Conservation (phyloP, 2,329 filamentous ascomycete species). For the Nigrospora sphaerica region DNA sequence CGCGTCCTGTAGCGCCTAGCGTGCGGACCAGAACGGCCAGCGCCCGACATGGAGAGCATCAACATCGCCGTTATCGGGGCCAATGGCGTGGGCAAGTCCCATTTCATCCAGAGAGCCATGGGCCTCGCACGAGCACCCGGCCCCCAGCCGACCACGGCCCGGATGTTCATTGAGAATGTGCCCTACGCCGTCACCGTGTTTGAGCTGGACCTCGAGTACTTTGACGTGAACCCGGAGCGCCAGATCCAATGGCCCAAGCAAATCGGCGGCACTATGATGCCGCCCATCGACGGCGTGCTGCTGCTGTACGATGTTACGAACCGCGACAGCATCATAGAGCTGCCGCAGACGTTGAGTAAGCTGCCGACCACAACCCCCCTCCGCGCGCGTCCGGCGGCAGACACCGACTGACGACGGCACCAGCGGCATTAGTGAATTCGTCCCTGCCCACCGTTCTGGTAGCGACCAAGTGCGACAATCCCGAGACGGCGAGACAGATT, state of each 20-base stretch:
- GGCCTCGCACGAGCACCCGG: conserved; percentile 46
- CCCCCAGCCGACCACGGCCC: conserved; percentile 47
- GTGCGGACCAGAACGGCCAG: no score
- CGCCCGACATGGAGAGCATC: conserved; percentile 44
- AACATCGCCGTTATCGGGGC: conserved; percentile 63
- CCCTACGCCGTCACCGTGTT: conserved; percentile 54
- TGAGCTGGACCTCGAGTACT: conserved; percentile 59
- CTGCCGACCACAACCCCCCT: conserved; percentile 14
- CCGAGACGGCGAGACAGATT: conserved; percentile 62
- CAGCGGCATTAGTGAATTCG: conserved; percentile 68
- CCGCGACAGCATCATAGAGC: conserved; percentile 63
- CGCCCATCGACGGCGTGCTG: conserved; percentile 74
- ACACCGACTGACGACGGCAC: conserved; percentile 12
- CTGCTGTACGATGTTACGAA: conserved; percentile 85
- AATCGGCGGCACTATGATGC: conserved; percentile 63
- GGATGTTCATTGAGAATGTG: conserved; percentile 50
- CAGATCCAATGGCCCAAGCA: conserved; percentile 62
- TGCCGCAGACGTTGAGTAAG: conserved; percentile 75
- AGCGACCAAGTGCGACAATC: conserved; percentile 83
- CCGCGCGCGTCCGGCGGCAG: no score
- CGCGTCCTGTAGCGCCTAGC: no score
- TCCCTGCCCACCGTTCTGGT: conserved; percentile 73
- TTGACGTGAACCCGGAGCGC: conserved; percentile 51
- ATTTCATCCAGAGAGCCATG: conserved; percentile 58
- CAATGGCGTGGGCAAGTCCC: conserved; percentile 60